Percentiles rank a stretch among this genome's conserved stretches.
Evolutionary conservation across 352 stramenopile genomes (phyloP).

Genomic region (Phytophthora pseudosyringae): DNA sequence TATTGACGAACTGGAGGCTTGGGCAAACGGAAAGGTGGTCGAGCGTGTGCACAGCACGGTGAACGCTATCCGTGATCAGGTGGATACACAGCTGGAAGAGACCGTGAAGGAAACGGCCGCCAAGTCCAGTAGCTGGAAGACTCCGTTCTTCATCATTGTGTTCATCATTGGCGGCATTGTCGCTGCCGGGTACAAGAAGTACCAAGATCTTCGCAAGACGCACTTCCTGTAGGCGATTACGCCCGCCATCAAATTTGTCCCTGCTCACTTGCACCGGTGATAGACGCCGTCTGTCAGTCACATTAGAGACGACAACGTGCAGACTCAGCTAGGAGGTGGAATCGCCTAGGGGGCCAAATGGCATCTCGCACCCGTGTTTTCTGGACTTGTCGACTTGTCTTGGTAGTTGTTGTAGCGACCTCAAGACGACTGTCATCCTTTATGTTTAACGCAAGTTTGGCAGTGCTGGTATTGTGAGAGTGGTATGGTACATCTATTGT

Average conservation of each 20-base stretch:
- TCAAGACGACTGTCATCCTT: neutral
- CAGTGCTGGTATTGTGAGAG: neutral
- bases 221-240: slow-evolving; percentile 73
- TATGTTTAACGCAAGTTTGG: neutral
- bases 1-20: slow-evolving; percentile 77
- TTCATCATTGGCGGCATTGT: slow-evolving; percentile 65
- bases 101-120: slow-evolving; percentile 78
- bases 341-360: slow-evolving; percentile 28
- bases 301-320: slow-evolving; percentile 34
- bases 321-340: slow-evolving; percentile 28
- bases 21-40: slow-evolving; percentile 62
- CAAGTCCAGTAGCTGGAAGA: slow-evolving; percentile 83
- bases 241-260: slow-evolving; percentile 9
- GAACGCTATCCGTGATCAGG: slow-evolving; percentile 66
- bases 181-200: slow-evolving; percentile 85
- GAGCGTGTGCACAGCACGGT: slow-evolving; percentile 66
- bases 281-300: slow-evolving; percentile 30
- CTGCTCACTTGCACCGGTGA: slow-evolving; percentile 21
- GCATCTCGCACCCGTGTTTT: slow-evolving; percentile 35
- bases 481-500: slow-evolving; percentile 35
- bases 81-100: slow-evolving; percentile 70
- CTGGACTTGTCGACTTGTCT: slow-evolving; percentile 6
- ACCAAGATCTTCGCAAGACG: slow-evolving; percentile 88
- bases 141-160: slow-evolving; percentile 81
- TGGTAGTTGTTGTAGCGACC: neutral